Percentiles rank a stretch among this genome's conserved stretches.
phyloP scores from a whole-genome alignment of 1,139 yeast genomes.

The Tardiomyces depauwii region DNA sequence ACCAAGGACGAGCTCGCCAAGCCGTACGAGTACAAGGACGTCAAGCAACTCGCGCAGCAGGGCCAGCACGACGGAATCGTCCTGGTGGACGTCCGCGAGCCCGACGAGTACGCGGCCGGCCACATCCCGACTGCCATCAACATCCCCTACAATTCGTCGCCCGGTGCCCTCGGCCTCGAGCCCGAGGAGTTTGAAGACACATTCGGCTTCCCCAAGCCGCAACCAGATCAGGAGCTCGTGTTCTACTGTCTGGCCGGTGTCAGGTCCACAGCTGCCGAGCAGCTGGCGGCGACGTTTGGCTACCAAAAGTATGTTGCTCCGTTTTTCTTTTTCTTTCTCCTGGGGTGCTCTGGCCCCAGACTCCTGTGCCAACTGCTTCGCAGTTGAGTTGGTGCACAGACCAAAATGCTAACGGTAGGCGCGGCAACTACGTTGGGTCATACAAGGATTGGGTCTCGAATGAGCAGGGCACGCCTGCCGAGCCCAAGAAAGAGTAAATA shows the following conservation, averaged over 20 bases:
- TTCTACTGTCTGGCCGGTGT: conserved; percentile 93
- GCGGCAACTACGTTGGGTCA: conserved; percentile 54
- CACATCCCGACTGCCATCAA: conserved; percentile 77
- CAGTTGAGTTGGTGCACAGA: not conserved
- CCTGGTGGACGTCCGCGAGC: conserved; percentile 86
- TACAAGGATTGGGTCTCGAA: conserved; percentile 73
- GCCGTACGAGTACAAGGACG: conserved; percentile 42
- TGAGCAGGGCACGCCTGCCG: conserved; percentile 16
- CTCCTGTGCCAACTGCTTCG: no score
- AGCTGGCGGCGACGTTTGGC: conserved; percentile 82
- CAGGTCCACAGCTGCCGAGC: conserved; percentile 85
- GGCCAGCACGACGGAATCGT: conserved; percentile 28
- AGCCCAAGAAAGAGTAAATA: not conserved
- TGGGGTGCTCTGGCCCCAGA: not conserved
- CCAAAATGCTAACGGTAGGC: conserved; percentile 23
- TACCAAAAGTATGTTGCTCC: conserved; percentile 38
- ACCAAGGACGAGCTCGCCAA: conserved; percentile 35
- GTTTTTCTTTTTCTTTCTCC: conserved; percentile 9
- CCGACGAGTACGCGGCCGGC: conserved; percentile 54
- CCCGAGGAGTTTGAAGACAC: conserved; percentile 69
- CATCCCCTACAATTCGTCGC: conserved; percentile 82
- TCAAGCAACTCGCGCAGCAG: conserved; percentile 34
- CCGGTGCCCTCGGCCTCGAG: conserved; percentile 81
- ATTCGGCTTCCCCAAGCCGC: conserved; percentile 81
- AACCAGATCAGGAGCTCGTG: conserved; percentile 55